Percentiles rank a stretch among this genome's conserved stretches.
Conservation (phyloP, 2,329 filamentous ascomycete species). For the Monilinia fructigena region DNA sequence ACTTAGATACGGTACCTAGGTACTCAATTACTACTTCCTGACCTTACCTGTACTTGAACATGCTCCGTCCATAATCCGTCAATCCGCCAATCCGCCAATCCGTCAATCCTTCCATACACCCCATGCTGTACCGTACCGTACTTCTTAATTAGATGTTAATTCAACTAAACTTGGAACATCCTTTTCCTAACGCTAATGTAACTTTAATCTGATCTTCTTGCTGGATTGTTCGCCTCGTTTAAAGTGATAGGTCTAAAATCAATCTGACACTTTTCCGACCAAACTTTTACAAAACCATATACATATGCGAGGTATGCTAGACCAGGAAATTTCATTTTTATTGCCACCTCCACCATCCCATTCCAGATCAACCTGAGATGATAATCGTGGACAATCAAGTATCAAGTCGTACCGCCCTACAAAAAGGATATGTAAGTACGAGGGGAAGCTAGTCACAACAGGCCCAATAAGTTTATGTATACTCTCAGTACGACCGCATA, state of each 20-base stretch:
- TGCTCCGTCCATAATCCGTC: too few species aligned
- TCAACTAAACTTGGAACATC: not conserved
- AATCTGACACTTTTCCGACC: conserved; percentile 4
- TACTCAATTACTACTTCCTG: too few species aligned
- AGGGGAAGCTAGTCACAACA: conserved; percentile 6
- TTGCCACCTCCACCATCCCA: not conserved
- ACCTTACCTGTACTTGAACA: too few species aligned
- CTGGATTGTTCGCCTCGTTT: conserved; percentile 20
- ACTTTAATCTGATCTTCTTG: conserved; percentile 23
- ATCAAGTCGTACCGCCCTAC: conserved; percentile 1
- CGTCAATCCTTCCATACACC: too few species aligned
- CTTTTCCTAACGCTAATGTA: conserved; percentile 20
- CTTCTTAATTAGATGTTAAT: not conserved
- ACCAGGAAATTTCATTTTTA: conserved; percentile 5
- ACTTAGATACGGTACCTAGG: too few species aligned
- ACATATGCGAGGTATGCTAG: not conserved
- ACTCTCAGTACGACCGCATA: not conserved
- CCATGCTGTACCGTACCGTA: too few species aligned
- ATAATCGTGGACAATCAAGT: not conserved
- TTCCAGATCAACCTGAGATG: not conserved
- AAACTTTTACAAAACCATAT: not conserved
- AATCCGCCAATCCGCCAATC: too few species aligned
- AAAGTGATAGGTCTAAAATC: conserved; percentile 21
- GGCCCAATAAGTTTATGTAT: conserved; percentile 11
- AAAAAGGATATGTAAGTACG: not conserved